Evolutionary conservation across 805 yeast genomes (phyloP).

Genomic region (Kuraishia floccosa): DNA sequence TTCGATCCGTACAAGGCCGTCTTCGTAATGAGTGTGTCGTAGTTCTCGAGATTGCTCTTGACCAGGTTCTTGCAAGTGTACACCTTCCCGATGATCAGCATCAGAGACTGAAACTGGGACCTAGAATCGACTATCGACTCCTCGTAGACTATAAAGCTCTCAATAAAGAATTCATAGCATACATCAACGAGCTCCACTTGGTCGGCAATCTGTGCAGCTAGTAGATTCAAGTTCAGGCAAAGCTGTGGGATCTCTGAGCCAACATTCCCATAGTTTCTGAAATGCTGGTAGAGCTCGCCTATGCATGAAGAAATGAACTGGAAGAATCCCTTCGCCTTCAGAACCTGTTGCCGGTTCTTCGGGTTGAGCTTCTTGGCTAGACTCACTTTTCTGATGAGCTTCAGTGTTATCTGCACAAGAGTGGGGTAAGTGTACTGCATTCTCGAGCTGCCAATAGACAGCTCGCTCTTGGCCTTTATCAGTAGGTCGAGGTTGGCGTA

Average conservation of each 20-base stretch:
- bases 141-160: constrained; percentile 80
- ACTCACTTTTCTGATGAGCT: constrained; percentile 39
- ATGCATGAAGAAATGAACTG: constrained; percentile 62
- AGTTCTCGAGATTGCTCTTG: constrained; percentile 39
- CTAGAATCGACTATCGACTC: constrained; percentile 38
- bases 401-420: constrained; percentile 49
- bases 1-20: constrained; percentile 83
- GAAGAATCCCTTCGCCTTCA: constrained; percentile 29
- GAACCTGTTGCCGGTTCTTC: constrained; percentile 10
- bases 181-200: constrained; percentile 61
- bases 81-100: constrained; percentile 33
- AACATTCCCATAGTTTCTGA: constrained; percentile 15
- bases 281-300: constrained; percentile 46
- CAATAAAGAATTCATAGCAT: constrained; percentile 80
- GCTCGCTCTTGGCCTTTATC: constrained; percentile 30
- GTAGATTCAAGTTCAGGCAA: constrained; percentile 39
- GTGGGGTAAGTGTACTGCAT: constrained; percentile 68
- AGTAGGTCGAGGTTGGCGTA: constrained; percentile 32
- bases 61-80: constrained; percentile 29
- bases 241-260: constrained; percentile 20
- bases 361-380: constrained; percentile 12
- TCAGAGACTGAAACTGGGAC: constrained; percentile 35
- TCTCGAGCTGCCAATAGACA: constrained; percentile 43
- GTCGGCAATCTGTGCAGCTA: constrained; percentile 71
- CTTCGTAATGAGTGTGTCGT: constrained; percentile 74